phyloP scores from a whole-genome alignment of 2,329 filamentous ascomycete species.

The Aureobasidium subglaciale region DNA sequence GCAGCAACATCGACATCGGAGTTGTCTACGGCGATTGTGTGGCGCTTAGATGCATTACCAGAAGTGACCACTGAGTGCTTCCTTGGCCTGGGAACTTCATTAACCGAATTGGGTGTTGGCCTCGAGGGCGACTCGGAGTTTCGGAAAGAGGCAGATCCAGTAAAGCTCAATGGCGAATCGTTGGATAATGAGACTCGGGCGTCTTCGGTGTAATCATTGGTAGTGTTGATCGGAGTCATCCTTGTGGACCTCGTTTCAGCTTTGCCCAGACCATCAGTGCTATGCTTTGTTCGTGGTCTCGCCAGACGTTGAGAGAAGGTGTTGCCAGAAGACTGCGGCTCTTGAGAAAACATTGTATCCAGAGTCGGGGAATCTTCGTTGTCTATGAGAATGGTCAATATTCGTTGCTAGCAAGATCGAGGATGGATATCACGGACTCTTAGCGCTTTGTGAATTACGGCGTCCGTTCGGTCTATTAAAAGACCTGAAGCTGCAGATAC shows the following conservation, averaged over 20 bases:
- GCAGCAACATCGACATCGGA: constrained; percentile 35
- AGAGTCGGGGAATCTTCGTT: constrained; percentile 5
- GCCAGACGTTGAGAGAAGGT: constrained; percentile 1
- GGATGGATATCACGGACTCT: not conserved
- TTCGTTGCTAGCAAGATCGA: not conserved
- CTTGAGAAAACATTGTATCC: not conserved
- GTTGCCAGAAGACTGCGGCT: not conserved
- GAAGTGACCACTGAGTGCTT: not conserved
- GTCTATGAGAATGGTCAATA: not conserved
- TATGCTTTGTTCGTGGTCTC: constrained; percentile 12
- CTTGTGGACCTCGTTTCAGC: constrained; percentile 4
- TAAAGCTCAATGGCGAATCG: constrained; percentile 8
- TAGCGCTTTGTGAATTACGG: constrained; percentile 2
- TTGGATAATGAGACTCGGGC: not conserved
- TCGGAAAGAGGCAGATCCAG: not conserved
- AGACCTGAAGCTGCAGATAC: constrained; percentile 1
- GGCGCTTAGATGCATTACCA: not conserved
- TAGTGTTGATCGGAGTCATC: constrained; percentile 5
- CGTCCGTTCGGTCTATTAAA: constrained; percentile 6
- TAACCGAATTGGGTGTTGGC: not conserved
- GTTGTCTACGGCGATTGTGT: constrained; percentile 5
- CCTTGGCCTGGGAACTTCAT: not conserved
- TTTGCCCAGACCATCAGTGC: not conserved
- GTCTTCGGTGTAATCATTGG: constrained; percentile 2
- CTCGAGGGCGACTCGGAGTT: not conserved